Percentiles rank a stretch among this genome's conserved stretches.
Evolutionary conservation across 257 asterid genomes (phyloP).

Genomic region (Capsicum pubescens): DNA sequence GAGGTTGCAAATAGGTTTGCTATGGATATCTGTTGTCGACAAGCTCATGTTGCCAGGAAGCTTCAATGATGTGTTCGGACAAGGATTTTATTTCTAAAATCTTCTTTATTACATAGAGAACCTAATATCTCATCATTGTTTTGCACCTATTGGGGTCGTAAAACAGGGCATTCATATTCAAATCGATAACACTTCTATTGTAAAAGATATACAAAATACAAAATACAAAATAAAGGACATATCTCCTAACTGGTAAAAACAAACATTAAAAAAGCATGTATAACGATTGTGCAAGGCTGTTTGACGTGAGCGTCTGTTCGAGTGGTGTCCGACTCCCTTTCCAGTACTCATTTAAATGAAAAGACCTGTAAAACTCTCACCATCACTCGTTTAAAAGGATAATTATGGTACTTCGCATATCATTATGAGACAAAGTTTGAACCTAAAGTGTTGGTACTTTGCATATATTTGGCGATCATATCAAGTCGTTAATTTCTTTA

Average conservation of each 20-base stretch:
- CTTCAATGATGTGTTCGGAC: background rate
- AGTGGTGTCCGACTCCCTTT: too few relatives aligned
- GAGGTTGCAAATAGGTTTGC: constrained; percentile 3
- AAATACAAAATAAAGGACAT: background rate
- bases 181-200: background rate
- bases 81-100: background rate
- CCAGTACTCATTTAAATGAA: background rate
- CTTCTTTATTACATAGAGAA: background rate
- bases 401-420: background rate
- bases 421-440: background rate
- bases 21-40: background rate
- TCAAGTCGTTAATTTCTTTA: background rate
- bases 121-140: background rate
- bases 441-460: background rate
- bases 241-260: background rate
- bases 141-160: background rate
- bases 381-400: constrained; percentile 21
- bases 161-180: background rate
- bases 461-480: background rate
- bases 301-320: too few relatives aligned
- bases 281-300: too few relatives aligned
- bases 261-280: too few relatives aligned
- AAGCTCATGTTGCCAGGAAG: background rate
- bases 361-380: background rate
- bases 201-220: background rate